Evolutionary conservation across 805 yeast genomes (phyloP), one percentile per base, ranked within the genome.

Genomic region (Blastobotrys chiropterorum): DNA sequence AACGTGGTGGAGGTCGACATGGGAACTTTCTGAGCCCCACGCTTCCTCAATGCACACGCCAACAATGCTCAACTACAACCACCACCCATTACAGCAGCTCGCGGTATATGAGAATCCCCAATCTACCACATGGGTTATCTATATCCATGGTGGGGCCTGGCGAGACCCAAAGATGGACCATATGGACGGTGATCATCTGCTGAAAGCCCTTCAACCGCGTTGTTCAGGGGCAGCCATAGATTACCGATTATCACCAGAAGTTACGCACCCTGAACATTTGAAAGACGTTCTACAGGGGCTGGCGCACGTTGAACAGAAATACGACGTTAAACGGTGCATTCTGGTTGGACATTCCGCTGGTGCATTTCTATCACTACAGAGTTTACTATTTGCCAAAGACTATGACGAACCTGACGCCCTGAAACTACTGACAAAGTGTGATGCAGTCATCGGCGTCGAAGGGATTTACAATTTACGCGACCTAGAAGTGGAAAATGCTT

Each of bases 131-230:
- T 66, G 70, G 69, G 53, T 65, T 3, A 74, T 86, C 0, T 82
- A 81, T 58, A 75, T 88, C 40, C 96, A 88, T 67, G 96, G 96
- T 1, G 96, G 96, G 0, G 95, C 90, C 0, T 88, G 96, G 96
- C 73, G 87, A 55, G 95, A 85, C 61, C 79, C 81, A 1, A 63
- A 56, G 2, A 83, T 84, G 62, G 83, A 90, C 0, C 75, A 69
- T 22, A 66, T 74, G 40, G 92, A 85, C 59, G 80, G 79, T 50
- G 69, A 69, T 7, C 58, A 56, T 11, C 53, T 81, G 44, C 46
- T 59, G 6, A 40, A 46, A 6, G 46, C 51, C 5, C 59, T 73
- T 20, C 67, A 74, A 1, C 47, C 50, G 3, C 51, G 44, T 54
- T 64, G 39, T 17, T 42, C 51, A 11, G 53, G 65, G 3, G 77